Evolutionary conservation across 2,329 filamentous ascomycete species (phyloP), one percentile per base, ranked within the genome.

Genomic region (Pseudogymnoascus sp.): DNA sequence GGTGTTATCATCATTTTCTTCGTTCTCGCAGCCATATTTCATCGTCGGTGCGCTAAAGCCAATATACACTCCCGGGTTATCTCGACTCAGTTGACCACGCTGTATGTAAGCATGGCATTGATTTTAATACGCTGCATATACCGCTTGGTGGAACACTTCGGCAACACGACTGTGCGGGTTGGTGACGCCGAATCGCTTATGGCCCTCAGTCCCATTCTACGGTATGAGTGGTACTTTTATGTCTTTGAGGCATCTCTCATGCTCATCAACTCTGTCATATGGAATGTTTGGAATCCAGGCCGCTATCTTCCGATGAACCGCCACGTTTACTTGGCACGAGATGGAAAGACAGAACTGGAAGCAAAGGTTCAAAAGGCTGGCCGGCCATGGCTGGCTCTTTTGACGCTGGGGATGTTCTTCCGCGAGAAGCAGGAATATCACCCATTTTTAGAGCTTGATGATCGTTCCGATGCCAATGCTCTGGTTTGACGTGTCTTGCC

Each of bases 191-290:
- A 75, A 35, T 69, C 74, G 38, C 70, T 71, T 8, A 67, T 62
- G 39, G 65, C 63, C 1, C 63, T 79, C 2, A 76, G 73, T 18
- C 74, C 77, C 0, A 69, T 80, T 32, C 64, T 82, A 38, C 75
- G 78, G 22, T 78, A 81, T 65, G 80, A 84, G 68, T 80, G 75
- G 74, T 83, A 77, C 70, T 83, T 83, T 61, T 81, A 79, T 64
- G 73, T 82, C 18, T 83, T 83, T 62, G 81, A 84, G 70, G 78
- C 75, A 3, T 65, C 67, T 0, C 66, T 81, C 16, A 83, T 83
- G 81, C 67, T 82, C 2, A 47, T 65, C 59, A 83, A 83, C 64
- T 73, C 72, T 18, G 66, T 73, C 38, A 67, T 83, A 67, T 75
- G 78, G 70, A 83, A 81, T 61, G 37, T 74, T 4, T 71, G 76